Evolutionary conservation across 805 yeast species (phyloP).

Genomic region (Candida boleticola): DNA sequence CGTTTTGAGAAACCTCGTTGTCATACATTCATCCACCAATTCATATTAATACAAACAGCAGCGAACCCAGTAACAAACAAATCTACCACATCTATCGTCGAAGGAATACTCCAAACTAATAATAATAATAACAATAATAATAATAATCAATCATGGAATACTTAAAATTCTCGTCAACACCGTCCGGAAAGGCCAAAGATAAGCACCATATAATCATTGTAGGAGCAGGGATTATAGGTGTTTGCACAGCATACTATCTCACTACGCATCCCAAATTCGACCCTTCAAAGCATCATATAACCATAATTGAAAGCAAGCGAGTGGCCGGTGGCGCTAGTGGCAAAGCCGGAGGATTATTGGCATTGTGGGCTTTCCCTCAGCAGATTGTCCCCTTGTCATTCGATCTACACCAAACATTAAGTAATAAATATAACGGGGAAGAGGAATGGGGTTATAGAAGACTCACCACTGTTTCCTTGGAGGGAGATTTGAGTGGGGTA

Average conservation of each 20-base stretch:
- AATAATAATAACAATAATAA: too few species aligned
- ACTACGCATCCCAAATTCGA: conserved; percentile 81
- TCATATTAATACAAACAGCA: background rate
- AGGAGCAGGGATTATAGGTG: conserved; percentile 96
- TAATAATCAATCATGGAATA: conserved; percentile 15
- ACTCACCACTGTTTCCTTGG: conserved; percentile 80
- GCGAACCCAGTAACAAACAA: background rate
- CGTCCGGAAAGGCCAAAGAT: conserved; percentile 51
- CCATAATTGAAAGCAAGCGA: conserved; percentile 81
- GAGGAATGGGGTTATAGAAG: conserved; percentile 91
- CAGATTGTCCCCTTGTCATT: conserved; percentile 89
- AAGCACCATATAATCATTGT: conserved; percentile 80
- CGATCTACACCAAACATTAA: conserved; percentile 77
- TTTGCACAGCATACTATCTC: conserved; percentile 87
- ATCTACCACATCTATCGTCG: background rate
- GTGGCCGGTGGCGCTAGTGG: conserved; percentile 98
- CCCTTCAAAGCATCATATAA: conserved; percentile 70
- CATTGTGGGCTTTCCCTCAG: conserved; percentile 96
- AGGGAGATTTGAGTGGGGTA: conserved; percentile 63
- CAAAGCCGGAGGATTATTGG: conserved; percentile 93
- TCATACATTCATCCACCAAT: background rate
- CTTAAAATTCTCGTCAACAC: conserved; percentile 33
- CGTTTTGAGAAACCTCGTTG: too few species aligned
- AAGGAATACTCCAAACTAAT: background rate
- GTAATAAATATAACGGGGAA: conserved; percentile 78